phyloP scores from a whole-genome alignment of 2,329 filamentous ascomycete species.

The Fusarium chaquense region DNA sequence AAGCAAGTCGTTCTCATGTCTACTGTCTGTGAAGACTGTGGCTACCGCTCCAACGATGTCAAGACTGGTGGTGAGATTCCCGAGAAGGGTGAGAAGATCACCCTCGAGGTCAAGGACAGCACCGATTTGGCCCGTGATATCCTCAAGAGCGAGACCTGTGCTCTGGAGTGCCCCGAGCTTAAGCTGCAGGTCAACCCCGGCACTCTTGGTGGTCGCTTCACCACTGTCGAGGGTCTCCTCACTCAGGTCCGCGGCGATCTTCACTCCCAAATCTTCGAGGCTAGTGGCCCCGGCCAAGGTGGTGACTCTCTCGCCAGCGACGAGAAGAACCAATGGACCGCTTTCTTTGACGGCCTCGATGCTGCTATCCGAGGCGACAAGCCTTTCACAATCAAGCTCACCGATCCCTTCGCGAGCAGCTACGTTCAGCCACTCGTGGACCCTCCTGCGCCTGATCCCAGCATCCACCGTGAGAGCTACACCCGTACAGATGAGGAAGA shows the following conservation, averaged over 20 bases:
- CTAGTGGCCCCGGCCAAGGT: constrained; percentile 68
- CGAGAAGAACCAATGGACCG: constrained; percentile 79
- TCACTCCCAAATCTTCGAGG: constrained; percentile 86
- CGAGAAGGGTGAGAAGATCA: constrained; percentile 85
- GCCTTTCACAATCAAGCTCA: constrained; percentile 84
- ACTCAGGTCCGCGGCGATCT: constrained; percentile 94
- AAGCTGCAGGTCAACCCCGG: constrained; percentile 90
- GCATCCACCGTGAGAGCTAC: constrained; percentile 86
- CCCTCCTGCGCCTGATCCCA: constrained; percentile 75
- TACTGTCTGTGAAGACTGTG: constrained; percentile 90
- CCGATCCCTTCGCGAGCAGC: constrained; percentile 90
- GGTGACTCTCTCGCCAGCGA: constrained; percentile 80
- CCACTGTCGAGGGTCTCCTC: constrained; percentile 92
- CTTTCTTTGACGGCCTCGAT: constrained; percentile 83
- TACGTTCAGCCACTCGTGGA: constrained; percentile 93
- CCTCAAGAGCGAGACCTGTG: constrained; percentile 94
- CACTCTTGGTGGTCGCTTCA: constrained; percentile 95
- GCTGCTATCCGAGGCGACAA: constrained; percentile 82
- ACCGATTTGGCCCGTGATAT: constrained; percentile 91
- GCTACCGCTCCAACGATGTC: constrained; percentile 95
- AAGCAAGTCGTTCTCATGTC: constrained; percentile 97
- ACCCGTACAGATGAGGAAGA: constrained; percentile 90
- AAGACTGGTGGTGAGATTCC: constrained; percentile 97
- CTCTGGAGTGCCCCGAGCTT: constrained; percentile 87
- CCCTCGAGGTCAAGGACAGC: constrained; percentile 74